Percentiles rank a stretch among this genome's conserved stretches.
Conservation (phyloP, 768 basidiomycete genomes). For the Mrakia hoshinonis region DNA sequence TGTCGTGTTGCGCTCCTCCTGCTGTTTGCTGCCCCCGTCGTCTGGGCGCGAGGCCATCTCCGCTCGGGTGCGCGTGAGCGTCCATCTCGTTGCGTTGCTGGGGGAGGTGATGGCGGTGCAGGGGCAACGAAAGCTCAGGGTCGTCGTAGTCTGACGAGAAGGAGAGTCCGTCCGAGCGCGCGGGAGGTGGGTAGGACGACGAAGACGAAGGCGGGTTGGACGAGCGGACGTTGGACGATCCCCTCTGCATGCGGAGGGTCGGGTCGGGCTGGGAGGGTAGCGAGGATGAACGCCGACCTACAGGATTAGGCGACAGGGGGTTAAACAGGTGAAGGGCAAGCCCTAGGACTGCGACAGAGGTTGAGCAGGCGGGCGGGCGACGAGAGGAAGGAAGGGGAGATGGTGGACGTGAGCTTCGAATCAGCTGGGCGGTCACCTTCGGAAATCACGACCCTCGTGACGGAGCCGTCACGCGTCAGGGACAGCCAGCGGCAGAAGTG, state of each 20-base stretch:
- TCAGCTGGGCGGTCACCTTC: too few species aligned
- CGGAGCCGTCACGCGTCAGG: too few species aligned
- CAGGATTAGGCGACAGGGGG: neutral
- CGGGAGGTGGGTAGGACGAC: neutral
- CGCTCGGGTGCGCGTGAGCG: neutral
- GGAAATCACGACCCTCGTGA: too few species aligned
- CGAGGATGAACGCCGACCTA: neutral
- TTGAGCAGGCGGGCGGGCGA: too few species aligned
- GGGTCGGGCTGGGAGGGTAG: neutral
- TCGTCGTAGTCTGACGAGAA: slow-evolving; percentile 24
- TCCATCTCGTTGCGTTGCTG: slow-evolving; percentile 1
- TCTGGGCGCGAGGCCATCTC: neutral
- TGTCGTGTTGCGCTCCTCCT: neutral
- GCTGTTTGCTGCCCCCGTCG: neutral
- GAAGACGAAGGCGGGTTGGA: neutral
- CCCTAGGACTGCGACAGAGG: too few species aligned
- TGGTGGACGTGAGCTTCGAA: too few species aligned
- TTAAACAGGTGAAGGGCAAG: neutral
- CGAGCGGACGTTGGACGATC: too few species aligned
- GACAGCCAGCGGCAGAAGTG: too few species aligned
- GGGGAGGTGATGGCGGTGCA: slow-evolving; percentile 11
- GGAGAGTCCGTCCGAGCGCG: neutral
- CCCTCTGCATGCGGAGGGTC: neutral
- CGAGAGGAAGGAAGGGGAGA: too few species aligned
- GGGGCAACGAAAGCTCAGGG: neutral